These are phyloP conservation scores for Elsinoe fawcettii DNA, from an alignment of 2,329 filamentous ascomycete species.

Conservation along the genomic window DNA sequence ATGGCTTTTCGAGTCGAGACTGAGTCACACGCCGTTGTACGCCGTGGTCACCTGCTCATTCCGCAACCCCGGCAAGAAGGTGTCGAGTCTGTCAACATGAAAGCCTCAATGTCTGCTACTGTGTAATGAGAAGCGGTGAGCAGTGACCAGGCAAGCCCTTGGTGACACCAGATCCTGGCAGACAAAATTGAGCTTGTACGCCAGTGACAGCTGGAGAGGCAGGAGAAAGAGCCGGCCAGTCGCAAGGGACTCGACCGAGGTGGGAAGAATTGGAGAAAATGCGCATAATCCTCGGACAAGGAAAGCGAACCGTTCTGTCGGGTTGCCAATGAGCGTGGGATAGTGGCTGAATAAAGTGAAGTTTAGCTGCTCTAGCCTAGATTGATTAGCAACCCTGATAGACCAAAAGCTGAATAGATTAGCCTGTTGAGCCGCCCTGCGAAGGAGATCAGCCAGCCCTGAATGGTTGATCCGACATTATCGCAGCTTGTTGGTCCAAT, in stretches of 20 bases:
- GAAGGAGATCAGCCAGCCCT: not conserved
- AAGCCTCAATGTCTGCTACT: not conserved
- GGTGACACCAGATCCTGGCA: not conserved
- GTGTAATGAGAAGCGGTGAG: not conserved
- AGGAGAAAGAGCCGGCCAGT: not conserved
- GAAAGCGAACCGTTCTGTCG: constrained; percentile 7
- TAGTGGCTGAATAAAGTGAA: constrained; percentile 10
- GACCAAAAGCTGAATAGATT: not conserved
- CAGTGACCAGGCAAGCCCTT: not conserved
- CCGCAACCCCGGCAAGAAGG: not conserved
- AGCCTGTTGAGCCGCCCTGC: constrained; percentile 7
- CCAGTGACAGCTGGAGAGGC: not conserved
- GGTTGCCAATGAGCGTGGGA: constrained; percentile 12
- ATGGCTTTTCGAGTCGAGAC: constrained; percentile 2
- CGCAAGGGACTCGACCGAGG: not conserved
- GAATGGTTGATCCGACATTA: not conserved
- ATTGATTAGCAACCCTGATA: not conserved
- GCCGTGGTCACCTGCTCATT: not conserved
- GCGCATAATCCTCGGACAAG: constrained; percentile 9
- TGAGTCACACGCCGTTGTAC: constrained; percentile 6
- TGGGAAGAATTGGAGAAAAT: not conserved
- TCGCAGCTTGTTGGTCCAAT: not conserved
- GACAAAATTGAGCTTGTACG: not conserved
- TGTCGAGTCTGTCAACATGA: not conserved
- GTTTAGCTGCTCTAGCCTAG: not conserved